These are phyloP conservation scores for Coemansia sp. DNA, from an alignment of 192 early-diverging fungal species.

Conservation along the genomic window DNA sequence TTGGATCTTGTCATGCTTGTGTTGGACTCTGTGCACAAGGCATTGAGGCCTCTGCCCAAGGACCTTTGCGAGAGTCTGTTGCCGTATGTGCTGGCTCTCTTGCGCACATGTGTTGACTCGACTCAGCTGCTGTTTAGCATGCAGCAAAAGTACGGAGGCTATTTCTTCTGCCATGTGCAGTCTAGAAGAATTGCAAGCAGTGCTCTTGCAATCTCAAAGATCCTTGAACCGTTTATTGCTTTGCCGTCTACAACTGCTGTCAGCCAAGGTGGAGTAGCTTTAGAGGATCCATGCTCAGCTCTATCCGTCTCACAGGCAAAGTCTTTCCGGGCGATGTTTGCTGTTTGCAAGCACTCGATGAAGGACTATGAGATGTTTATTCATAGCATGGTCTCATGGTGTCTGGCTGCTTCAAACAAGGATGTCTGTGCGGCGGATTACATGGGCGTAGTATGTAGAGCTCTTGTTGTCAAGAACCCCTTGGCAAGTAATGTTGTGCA, in stretches of 20 bases:
- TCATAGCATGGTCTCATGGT: not conserved
- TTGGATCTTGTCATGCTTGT: slow-evolving; percentile 10
- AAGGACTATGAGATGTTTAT: not conserved
- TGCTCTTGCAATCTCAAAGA: not conserved
- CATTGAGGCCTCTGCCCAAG: not conserved
- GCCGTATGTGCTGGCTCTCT: slow-evolving; percentile 8
- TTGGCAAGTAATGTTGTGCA: too few relatives aligned
- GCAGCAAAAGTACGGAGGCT: not conserved
- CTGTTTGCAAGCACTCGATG: not conserved
- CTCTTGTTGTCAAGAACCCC: too few relatives aligned
- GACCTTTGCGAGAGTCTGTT: not conserved
- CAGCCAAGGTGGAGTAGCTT: not conserved
- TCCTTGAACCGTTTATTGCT: not conserved
- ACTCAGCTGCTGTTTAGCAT: slow-evolving; percentile 17
- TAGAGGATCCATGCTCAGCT: slow-evolving; percentile 1
- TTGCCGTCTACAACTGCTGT: slow-evolving; percentile 4
- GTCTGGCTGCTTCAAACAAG: too few relatives aligned
- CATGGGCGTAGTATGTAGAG: too few relatives aligned
- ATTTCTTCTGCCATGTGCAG: slow-evolving; percentile 2
- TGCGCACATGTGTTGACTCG: slow-evolving; percentile 19
- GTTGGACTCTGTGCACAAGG: not conserved
- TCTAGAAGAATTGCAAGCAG: slow-evolving; percentile 4
- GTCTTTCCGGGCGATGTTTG: not conserved
- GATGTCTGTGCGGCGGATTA: too few relatives aligned
- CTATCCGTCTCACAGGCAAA: not conserved